Evolutionary conservation across 106 monocot genomes (phyloP).

Genomic region (Cymbidium sinense): DNA sequence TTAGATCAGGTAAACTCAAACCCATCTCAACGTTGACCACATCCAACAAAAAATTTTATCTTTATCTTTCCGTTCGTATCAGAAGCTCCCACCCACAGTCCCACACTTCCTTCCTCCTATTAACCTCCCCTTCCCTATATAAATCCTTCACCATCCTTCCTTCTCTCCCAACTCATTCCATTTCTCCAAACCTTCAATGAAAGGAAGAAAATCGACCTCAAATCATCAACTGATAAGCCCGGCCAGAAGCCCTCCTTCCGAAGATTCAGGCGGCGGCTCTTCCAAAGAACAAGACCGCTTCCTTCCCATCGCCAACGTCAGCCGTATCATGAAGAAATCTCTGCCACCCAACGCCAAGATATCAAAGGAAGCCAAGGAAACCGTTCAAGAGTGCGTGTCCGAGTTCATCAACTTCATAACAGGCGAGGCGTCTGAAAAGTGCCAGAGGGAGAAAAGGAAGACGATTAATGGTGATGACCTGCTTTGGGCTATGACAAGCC

Average conservation of each 20-base stretch:
- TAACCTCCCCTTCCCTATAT: no score
- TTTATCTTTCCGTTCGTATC: no score
- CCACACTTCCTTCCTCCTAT: no score
- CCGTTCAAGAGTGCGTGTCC: slow-evolving; percentile 70
- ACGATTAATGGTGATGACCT: no score
- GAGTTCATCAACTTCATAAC: slow-evolving; percentile 80
- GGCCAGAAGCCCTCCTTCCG: slow-evolving; percentile 11
- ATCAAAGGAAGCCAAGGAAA: slow-evolving; percentile 71
- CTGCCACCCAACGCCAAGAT: slow-evolving; percentile 70
- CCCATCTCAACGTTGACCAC: no score
- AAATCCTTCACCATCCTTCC: no score
- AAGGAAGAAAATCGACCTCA: background rate
- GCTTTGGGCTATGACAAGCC: no score
- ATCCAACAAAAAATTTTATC: no score
- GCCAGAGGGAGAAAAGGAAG: slow-evolving; percentile 71
- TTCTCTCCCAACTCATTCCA: no score
- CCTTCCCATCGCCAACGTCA: slow-evolving; percentile 48
- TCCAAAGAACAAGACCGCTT: slow-evolving; percentile 27
- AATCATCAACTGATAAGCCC: background rate
- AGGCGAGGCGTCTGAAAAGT: slow-evolving; percentile 68
- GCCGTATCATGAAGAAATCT: slow-evolving; percentile 39
- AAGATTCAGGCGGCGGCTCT: no score
- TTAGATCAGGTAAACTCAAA: no score
- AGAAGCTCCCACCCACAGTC: no score
- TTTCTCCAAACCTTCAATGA: slow-evolving; percentile 2